Evolutionary conservation across 2,329 filamentous ascomycete species (phyloP).

Genomic region (Fusarium tjaetaba): DNA sequence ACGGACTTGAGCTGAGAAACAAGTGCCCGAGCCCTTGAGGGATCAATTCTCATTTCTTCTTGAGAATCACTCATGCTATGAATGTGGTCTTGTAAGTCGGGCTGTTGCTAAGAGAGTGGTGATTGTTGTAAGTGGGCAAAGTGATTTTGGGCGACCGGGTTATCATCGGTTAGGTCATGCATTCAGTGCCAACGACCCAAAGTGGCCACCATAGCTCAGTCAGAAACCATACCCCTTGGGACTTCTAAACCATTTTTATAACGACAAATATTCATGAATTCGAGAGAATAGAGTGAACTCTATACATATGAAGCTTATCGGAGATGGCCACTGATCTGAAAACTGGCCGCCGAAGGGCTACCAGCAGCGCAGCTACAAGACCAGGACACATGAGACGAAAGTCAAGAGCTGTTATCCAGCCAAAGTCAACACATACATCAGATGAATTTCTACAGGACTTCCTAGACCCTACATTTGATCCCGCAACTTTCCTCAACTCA

Average conservation of each 20-base stretch:
- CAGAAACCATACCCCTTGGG: constrained; percentile 17
- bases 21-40: constrained; percentile 69
- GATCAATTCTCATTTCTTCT: constrained; percentile 69
- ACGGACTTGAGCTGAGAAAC: constrained; percentile 70
- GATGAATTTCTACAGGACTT: constrained; percentile 82
- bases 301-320: background rate
- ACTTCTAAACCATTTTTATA: constrained; percentile 1
- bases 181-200: background rate
- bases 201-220: constrained; percentile 27
- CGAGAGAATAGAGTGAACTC: background rate
- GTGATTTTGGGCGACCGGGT: constrained; percentile 41
- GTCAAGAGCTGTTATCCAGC: constrained; percentile 52
- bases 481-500: constrained; percentile 85
- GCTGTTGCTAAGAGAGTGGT: background rate
- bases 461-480: constrained; percentile 79
- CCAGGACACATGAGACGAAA: constrained; percentile 55
- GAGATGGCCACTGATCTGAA: constrained; percentile 47
- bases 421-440: constrained; percentile 70
- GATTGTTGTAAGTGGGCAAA: constrained; percentile 40
- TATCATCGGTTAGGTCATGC: constrained; percentile 47
- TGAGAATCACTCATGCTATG: constrained; percentile 54
- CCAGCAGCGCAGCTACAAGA: constrained; percentile 56
- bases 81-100: background rate
- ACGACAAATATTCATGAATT: background rate
- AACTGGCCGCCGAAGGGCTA: constrained; percentile 56